Base-by-base conservation (phyloP, 2,329 filamentous ascomycete species). In the Colletotrichum limetticola region DNA sequence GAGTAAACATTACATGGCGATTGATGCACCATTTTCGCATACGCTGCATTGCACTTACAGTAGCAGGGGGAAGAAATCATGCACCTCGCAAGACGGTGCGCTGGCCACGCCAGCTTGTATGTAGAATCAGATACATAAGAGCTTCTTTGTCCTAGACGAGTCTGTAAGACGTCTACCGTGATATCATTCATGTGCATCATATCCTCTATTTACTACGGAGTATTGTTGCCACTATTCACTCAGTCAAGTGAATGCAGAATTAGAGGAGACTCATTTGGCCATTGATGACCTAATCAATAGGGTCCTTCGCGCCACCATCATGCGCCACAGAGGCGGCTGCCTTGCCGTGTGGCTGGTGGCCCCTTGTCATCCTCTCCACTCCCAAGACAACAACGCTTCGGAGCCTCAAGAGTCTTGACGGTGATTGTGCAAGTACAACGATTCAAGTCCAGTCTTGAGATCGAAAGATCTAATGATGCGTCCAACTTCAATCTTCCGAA, bases 21-120 rank as follows among this genome's bases (percentile, higher is more conserved):
- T 65, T 66, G 66, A 66, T 62, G 60, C 67, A 71, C 46, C 37
- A 66, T 70, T 73, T 58, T 71, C 67, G 71, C 66, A 42, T 52
- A 56, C 67, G 71, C 61, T 66, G 67, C 56, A 61, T 61, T 62
- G 61, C 57, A 55, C 53, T 71, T 66, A 19, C 24, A n/a, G 61
- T 61, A 61, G 49, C 28, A 68, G 22, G 35, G 30, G 60, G 46
- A 6, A 9, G 56, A 73, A 66, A 57, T 22, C n/a, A 28, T 57
- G 57, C 60, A 35, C 46, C 66, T 32, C 37, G 58, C 32, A 8
- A 46, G 61, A 61, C 28, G 61, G 56, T 69, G 66, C 42, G 70
- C 66, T 70, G 67, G 71, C 32, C 16, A 66, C 26, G 24, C 71
- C 71, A 61, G 71, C 60, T 62, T 72, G 49, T 62, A 66, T 66